phyloP scores from a whole-genome alignment of 78 protist genomes.

The Cyanophora paradoxa region DNA sequence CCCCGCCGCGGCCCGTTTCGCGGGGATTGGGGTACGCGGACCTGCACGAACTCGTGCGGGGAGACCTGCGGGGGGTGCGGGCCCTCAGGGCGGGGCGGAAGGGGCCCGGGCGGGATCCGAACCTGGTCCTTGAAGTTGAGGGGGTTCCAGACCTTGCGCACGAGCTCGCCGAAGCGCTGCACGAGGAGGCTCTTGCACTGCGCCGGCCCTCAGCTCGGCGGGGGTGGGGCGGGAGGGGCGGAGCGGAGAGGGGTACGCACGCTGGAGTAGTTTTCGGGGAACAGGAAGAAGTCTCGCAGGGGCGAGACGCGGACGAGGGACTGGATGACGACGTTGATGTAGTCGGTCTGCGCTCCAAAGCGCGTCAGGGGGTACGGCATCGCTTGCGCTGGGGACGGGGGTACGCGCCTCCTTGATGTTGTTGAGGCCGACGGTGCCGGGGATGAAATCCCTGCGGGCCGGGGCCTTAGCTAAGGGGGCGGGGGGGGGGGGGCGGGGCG shows the following conservation, averaged over 20 bases:
- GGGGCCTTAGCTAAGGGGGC: too few species aligned
- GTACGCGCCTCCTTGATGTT: slow-evolving; percentile 79
- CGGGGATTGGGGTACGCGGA: background rate
- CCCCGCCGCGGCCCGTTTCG: background rate
- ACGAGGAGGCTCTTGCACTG: slow-evolving; percentile 8
- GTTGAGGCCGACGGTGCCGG: slow-evolving; percentile 91
- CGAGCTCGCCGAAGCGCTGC: slow-evolving; percentile 54
- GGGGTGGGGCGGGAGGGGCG: too few species aligned
- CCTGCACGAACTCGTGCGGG: slow-evolving; percentile 76
- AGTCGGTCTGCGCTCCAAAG: too few species aligned
- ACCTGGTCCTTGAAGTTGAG: slow-evolving; percentile 65
- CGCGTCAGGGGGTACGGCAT: too few species aligned
- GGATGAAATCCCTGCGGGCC: slow-evolving; percentile 53
- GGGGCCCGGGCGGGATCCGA: background rate
- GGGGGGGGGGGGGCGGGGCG: too few species aligned
- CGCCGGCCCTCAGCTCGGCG: too few species aligned
- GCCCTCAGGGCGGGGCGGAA: background rate
- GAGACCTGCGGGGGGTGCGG: slow-evolving; percentile 35
- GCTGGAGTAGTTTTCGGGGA: slow-evolving; percentile 17
- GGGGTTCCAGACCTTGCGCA: slow-evolving; percentile 84
- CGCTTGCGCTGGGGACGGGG: too few species aligned
- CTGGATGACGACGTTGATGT: slow-evolving; percentile 85
- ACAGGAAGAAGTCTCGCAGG: slow-evolving; percentile 74
- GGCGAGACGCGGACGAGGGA: slow-evolving; percentile 55
- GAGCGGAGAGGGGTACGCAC: background rate